phyloP scores from a whole-genome alignment of 352 stramenopile genomes.

The Pythium folliculosum region DNA sequence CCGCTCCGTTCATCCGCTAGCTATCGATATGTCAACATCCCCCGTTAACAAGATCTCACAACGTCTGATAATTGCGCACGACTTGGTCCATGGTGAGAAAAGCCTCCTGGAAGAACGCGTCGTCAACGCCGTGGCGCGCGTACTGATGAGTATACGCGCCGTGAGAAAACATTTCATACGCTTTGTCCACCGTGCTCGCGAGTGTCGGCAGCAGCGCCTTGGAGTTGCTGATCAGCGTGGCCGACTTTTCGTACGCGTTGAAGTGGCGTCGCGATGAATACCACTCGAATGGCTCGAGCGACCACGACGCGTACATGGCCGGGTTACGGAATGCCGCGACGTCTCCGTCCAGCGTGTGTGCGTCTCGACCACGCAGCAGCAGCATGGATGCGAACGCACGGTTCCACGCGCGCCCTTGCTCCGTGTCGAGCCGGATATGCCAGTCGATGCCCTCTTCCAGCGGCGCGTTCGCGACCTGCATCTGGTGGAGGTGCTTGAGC shows the following conservation, averaged over 20 bases:
- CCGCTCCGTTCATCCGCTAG: too few species aligned
- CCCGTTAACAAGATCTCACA: slow-evolving; percentile 16
- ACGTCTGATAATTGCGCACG: slow-evolving; percentile 54
- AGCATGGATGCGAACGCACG: slow-evolving; percentile 51
- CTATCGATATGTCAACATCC: too few species aligned
- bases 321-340: slow-evolving; percentile 41
- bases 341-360: slow-evolving; percentile 10
- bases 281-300: slow-evolving; percentile 35
- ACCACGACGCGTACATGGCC: slow-evolving; percentile 52
- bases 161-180: slow-evolving; percentile 67
- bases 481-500: slow-evolving; percentile 78
- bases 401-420: slow-evolving; percentile 35
- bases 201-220: slow-evolving; percentile 57
- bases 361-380: slow-evolving; percentile 46
- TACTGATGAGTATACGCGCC: slow-evolving; percentile 74
- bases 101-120: slow-evolving; percentile 59
- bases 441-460: slow-evolving; percentile 70
- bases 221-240: slow-evolving; percentile 59
- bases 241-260: slow-evolving; percentile 71
- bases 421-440: slow-evolving; percentile 41
- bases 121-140: slow-evolving; percentile 48
- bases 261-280: slow-evolving; percentile 39
- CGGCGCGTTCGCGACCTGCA: slow-evolving; percentile 62
- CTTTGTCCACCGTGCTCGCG: slow-evolving; percentile 52
- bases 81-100: slow-evolving; percentile 78